Evolutionary conservation across 352 stramenopile genomes (phyloP).

Genomic region (Phytopythium aichiense): DNA sequence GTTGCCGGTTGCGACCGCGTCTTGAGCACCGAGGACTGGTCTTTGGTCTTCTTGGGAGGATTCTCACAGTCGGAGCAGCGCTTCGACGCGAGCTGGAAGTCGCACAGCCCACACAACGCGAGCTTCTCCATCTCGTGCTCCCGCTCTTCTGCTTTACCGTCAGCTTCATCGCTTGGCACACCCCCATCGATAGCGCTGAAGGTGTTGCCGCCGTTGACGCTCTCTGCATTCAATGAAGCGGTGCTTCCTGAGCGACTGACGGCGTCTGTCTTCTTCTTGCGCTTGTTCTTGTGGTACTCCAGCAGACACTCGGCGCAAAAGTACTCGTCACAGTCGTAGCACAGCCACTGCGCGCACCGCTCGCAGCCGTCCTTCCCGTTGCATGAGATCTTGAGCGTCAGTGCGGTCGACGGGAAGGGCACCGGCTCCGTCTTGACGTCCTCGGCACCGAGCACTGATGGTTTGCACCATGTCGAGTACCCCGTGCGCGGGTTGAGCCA

Average conservation of each 20-base stretch:
- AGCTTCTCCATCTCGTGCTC: constrained; percentile 39
- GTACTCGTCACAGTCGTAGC: constrained; percentile 50
- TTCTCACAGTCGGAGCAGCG: constrained; percentile 37
- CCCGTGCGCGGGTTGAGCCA: constrained; percentile 66
- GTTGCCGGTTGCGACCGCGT: not conserved
- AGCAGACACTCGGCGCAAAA: constrained; percentile 46
- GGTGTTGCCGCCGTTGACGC: not conserved
- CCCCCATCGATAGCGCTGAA: not conserved
- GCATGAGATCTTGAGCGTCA: constrained; percentile 37
- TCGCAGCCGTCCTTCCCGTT: constrained; percentile 36
- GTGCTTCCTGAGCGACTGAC: not conserved
- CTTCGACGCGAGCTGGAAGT: constrained; percentile 59
- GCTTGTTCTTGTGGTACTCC: constrained; percentile 35
- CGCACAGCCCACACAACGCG: constrained; percentile 46
- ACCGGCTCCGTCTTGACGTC: constrained; percentile 48
- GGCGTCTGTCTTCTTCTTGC: constrained; percentile 9
- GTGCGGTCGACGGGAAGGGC: constrained; percentile 33
- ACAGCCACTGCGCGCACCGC: constrained; percentile 53
- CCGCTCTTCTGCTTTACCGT: not conserved
- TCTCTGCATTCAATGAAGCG: not conserved
- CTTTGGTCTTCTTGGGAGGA: constrained; percentile 1
- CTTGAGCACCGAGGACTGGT: not conserved
- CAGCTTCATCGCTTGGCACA: not conserved
- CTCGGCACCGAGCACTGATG: constrained; percentile 34
- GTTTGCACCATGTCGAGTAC: constrained; percentile 72